Percentiles rank a stretch among this genome's conserved stretches.
Conservation (phyloP, 179 eudicot species). For the Actinidia arguta region DNA sequence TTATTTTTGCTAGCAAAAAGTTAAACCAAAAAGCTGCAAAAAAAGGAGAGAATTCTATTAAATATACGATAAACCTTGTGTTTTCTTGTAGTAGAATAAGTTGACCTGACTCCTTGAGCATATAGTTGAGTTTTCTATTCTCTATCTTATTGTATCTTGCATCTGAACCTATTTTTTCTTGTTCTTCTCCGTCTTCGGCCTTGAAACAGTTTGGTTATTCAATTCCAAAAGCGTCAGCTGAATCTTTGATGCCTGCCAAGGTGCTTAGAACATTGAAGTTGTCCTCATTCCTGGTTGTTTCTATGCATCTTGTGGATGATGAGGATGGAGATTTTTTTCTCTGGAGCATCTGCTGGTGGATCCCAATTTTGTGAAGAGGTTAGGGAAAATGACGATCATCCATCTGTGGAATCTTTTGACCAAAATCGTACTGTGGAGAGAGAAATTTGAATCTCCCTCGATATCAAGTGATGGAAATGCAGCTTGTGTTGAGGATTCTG, state of each 20-base stretch:
- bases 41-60: too few species aligned
- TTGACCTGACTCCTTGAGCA: too few species aligned
- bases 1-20: too few species aligned
- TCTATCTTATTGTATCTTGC: background rate
- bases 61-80: too few species aligned
- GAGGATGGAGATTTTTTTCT: background rate
- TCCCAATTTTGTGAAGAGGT: background rate
- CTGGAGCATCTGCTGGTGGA: background rate
- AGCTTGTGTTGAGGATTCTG: constrained; percentile 46
- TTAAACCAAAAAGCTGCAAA: too few species aligned
- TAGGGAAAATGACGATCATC: background rate
- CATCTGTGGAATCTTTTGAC: background rate
- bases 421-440: constrained; percentile 2
- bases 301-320: background rate
- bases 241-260: constrained; percentile 10
- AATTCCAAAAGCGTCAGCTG: constrained; percentile 24
- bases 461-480: constrained; percentile 24
- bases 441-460: constrained; percentile 19
- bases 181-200: constrained; percentile 5
- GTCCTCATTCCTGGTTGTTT: background rate
- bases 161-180: background rate
- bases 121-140: too few species aligned
- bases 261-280: background rate
- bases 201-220: constrained; percentile 29
- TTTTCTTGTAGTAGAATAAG: too few species aligned